Evolutionary conservation across 2,329 filamentous ascomycete species (phyloP).

Genomic region (Ophiostoma ulmi): DNA sequence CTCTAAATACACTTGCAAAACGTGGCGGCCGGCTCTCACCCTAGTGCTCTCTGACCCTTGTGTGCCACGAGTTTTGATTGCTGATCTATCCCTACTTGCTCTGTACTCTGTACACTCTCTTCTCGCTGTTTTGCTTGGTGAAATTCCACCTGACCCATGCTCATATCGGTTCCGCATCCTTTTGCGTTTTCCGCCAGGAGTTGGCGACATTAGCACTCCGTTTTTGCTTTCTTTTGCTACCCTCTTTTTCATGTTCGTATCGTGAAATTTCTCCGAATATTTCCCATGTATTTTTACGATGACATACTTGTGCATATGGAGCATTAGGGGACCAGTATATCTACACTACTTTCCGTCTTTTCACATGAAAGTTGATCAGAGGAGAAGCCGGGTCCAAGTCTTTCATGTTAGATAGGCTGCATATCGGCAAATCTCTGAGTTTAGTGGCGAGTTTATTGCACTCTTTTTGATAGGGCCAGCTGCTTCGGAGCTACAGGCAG

Average conservation of each 20-base stretch:
- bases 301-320: not conserved
- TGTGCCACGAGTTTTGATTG: conserved; percentile 13
- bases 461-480: too few species aligned
- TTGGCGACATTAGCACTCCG: not conserved
- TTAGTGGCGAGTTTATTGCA: too few species aligned
- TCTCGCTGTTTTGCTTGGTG: not conserved
- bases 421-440: too few species aligned
- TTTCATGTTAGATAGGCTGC: too few species aligned
- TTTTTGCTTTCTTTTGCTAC: not conserved
- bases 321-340: not conserved
- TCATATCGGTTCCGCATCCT: conserved; percentile 11
- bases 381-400: too few species aligned
- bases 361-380: too few species aligned
- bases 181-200: not conserved
- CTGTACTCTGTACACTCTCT: not conserved
- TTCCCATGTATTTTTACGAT: not conserved
- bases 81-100: not conserved
- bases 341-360: too few species aligned
- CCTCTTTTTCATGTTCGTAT: not conserved
- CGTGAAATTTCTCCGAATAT: not conserved
- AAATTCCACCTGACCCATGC: not conserved
- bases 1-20: not conserved
- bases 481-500: too few species aligned
- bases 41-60: not conserved
- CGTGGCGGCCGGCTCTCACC: not conserved